Percentiles rank a stretch among this genome's conserved stretches.
These are phyloP conservation scores for Prunus yedoensis DNA, from an alignment of 331 rosid genomes.

Conservation along the genomic window DNA sequence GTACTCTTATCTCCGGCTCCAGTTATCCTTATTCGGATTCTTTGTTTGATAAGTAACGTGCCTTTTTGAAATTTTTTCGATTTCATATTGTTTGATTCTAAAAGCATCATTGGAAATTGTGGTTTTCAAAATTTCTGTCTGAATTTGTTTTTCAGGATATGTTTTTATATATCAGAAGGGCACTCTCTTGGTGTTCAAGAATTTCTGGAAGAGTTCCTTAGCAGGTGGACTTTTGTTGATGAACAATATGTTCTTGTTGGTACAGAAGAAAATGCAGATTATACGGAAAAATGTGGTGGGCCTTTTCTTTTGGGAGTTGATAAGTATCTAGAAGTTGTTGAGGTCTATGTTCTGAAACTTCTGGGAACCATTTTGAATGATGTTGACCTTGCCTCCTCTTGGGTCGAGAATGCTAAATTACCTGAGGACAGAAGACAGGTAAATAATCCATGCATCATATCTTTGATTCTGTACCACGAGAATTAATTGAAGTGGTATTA, in stretches of 20 bases:
- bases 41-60: neutral
- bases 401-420: constrained; percentile 73
- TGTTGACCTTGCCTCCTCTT: constrained; percentile 56
- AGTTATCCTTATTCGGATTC: constrained; percentile 12
- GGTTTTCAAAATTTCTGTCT: neutral
- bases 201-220: constrained; percentile 63
- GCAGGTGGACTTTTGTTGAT: constrained; percentile 62
- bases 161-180: constrained; percentile 58
- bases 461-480: neutral
- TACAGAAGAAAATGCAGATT: constrained; percentile 33
- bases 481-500: constrained; percentile 1
- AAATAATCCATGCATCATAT: constrained; percentile 13
- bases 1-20: constrained; percentile 33
- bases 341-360: constrained; percentile 53
- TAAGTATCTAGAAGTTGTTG: constrained; percentile 65
- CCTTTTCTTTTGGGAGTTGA: constrained; percentile 45
- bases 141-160: constrained; percentile 46
- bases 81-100: neutral
- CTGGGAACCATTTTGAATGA: constrained; percentile 45
- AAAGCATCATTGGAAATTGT: neutral
- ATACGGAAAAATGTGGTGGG: constrained; percentile 12
- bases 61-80: neutral
- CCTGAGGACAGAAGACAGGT: constrained; percentile 76
- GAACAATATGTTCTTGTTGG: constrained; percentile 44
- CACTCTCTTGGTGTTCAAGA: constrained; percentile 36